Percentiles rank a stretch among this genome's conserved stretches.
phyloP scores from a whole-genome alignment of 1,284 basidiomycete genomes.

The Lignosus rhinocerotis region DNA sequence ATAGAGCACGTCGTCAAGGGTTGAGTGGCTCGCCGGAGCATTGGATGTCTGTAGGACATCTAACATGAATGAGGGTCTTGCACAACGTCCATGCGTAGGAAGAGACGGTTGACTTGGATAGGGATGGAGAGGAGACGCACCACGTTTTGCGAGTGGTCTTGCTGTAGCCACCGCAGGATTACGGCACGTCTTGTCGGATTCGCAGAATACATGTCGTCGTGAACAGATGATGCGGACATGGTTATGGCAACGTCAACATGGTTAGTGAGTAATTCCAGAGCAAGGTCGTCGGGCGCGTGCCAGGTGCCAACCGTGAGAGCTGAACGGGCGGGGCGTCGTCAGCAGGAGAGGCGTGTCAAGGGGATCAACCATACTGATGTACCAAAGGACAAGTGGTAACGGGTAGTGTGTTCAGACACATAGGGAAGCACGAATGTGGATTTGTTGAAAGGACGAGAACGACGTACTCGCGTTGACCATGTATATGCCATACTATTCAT shows the following conservation, averaged over 20 bases:
- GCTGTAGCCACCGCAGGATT: background rate
- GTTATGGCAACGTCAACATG: too few relatives aligned
- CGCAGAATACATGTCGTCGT: background rate
- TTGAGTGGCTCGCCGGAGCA: background rate
- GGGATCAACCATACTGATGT: background rate
- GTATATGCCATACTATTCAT: background rate
- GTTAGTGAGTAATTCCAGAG: too few relatives aligned
- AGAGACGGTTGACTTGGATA: background rate
- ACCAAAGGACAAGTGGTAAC: background rate
- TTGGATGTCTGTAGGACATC: background rate
- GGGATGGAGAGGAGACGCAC: conserved; percentile 4
- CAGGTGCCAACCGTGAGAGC: background rate
- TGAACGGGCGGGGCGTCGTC: background rate
- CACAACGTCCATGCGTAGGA: conserved; percentile 1
- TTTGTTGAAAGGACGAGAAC: background rate
- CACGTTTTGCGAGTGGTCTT: background rate
- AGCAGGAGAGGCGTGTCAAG: background rate
- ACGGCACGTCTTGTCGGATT: conserved; percentile 2
- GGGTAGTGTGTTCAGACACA: background rate
- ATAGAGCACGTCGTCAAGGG: conserved; percentile 3
- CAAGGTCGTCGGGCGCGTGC: background rate
- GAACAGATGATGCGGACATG: too few relatives aligned
- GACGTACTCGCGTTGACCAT: background rate
- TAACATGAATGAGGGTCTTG: background rate
- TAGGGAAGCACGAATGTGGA: background rate